Percentiles rank a stretch among this genome's conserved stretches.
Conservation (phyloP, 176 grass and related monocot genomes). For the Phragmites australis region DNA sequence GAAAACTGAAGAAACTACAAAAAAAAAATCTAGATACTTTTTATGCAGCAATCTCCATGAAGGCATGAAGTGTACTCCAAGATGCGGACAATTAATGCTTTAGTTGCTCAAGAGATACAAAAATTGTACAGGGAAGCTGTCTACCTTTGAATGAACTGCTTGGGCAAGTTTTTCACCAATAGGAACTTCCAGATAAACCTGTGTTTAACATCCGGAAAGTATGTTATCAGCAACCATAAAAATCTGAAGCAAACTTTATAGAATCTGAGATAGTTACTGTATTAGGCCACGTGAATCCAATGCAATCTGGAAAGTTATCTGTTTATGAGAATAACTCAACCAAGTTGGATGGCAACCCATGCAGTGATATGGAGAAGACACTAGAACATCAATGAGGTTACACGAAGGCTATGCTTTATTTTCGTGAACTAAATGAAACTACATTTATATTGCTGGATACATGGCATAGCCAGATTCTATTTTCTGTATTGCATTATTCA, state of each 20-base stretch:
- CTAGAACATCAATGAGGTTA: conserved; percentile 2
- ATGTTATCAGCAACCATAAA: conserved; percentile 8
- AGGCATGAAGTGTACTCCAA: conserved; percentile 6
- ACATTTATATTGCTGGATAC: background rate
- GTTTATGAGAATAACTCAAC: background rate
- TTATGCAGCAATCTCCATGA: conserved; percentile 12
- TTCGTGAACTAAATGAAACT: background rate
- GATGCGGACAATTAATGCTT: background rate
- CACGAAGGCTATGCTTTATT: background rate
- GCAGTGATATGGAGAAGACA: background rate
- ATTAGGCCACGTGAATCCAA: conserved; percentile 19
- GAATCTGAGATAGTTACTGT: conserved; percentile 4
- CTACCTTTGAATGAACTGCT: conserved; percentile 85
- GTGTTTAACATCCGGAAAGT: background rate
- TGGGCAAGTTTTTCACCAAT: conserved; percentile 87
- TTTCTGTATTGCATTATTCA: conserved; percentile 18
- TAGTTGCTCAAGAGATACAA: conserved; percentile 13
- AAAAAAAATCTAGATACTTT: background rate
- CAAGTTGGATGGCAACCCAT: background rate
- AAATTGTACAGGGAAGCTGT: conserved; percentile 21
- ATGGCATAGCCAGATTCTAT: background rate
- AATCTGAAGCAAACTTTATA: background rate
- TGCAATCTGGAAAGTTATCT: background rate
- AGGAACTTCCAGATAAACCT: conserved; percentile 97
- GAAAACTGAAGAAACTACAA: background rate